Conservation (phyloP, 257 asterid genomes). For the Gentiana dahurica region DNA sequence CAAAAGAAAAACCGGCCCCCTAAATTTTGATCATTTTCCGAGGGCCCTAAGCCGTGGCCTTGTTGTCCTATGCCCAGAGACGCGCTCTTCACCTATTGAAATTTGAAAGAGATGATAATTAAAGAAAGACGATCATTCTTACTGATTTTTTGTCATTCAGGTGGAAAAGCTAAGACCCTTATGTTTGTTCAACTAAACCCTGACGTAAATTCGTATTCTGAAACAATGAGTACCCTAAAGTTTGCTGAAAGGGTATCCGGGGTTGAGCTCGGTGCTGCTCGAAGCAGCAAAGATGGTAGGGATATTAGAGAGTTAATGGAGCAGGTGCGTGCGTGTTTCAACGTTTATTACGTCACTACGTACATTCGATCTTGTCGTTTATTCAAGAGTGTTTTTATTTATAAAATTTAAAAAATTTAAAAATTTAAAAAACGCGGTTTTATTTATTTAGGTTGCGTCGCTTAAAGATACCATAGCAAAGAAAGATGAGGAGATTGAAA, state of each 20-base stretch:
- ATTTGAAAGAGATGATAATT: too few relatives aligned
- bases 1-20: too few relatives aligned
- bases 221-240: conserved; percentile 77
- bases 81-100: too few relatives aligned
- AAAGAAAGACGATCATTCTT: too few relatives aligned
- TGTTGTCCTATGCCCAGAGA: too few relatives aligned
- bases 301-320: conserved; percentile 86
- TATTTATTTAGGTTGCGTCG: conserved; percentile 49
- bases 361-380: neutral
- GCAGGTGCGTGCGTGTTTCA: conserved; percentile 39
- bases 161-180: conserved; percentile 67
- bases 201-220: conserved; percentile 59
- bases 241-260: conserved; percentile 75
- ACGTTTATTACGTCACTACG: too few relatives aligned
- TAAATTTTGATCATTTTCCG: too few relatives aligned
- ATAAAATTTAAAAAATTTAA: neutral
- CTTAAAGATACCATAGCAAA: conserved; percentile 76
- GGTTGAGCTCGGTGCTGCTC: conserved; percentile 95
- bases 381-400: neutral
- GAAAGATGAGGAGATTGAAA: conserved; percentile 81
- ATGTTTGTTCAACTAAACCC: conserved; percentile 93
- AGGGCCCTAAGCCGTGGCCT: too few relatives aligned
- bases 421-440: neutral
- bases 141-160: conserved; percentile 9
- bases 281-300: conserved; percentile 82